Base-by-base conservation (phyloP, 129 eudicot genomes). In the Helichrysum umbraculigerum region DNA sequence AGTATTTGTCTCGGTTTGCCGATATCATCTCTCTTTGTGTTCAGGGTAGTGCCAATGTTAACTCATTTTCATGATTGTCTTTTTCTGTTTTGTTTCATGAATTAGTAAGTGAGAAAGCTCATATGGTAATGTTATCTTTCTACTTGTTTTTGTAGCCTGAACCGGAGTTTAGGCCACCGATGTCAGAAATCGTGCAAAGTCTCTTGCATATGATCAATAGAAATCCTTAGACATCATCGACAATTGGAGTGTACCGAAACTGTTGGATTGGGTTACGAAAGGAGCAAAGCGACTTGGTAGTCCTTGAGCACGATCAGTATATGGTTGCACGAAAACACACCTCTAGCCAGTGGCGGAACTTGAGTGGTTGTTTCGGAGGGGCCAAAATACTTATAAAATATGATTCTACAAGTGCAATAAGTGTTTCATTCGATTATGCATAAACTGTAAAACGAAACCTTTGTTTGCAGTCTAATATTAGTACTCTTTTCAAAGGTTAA, bases 101-200 rank as follows among this genome's bases (percentile, higher is more conserved):
- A 37, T 41, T 34, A 7, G 54, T 17, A 51, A 20, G 68, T 58
- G 16, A 11, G 51, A 42, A 42, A 42, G 34, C 9, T 50, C 39
- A 29, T 50, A 6, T 52, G 72, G 25, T n/a, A 15, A 15, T 17
- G 4, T 60, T 44, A 17, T n/a, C 6, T 72, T 15, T n/a, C 1
- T 82, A 12, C 17, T 22, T 61, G 11, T 80, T 28, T n/a, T 54
- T 54, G 60, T 81, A 94, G 98, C 74, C 86, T 11, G 97, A 88
- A 73, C 98, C 97, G 8, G 98, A 94, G 73, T 94, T 94, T 82
- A 84, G 98, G 84, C 98, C 98, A 19, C 96, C 96, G 0, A 89
- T 91, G 90, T 94, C 98, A n/a, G 98, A 94, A 78, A 91, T 93
- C 3, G 97, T 91, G 65, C 83, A 88, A 84, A 84, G 85, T 74